These are phyloP conservation scores for Talaromyces amestolkiae DNA, from an alignment of 2,329 filamentous ascomycete genomes.

Conservation along the genomic window DNA sequence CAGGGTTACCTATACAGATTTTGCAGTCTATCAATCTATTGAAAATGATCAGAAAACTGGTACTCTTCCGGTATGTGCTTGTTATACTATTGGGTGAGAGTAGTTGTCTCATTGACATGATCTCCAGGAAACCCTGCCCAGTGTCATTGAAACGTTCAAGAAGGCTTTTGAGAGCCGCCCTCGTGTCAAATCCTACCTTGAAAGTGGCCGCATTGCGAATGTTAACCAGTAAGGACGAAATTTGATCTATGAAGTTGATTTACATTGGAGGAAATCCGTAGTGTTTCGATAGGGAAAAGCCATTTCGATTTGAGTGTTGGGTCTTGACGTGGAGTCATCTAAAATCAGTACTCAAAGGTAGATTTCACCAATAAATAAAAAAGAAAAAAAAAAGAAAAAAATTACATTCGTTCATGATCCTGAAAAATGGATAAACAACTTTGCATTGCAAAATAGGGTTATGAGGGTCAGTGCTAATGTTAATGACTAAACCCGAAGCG, in stretches of 20 bases:
- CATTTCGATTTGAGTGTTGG: not conserved
- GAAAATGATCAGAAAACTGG: conserved; percentile 3
- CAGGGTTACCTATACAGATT: conserved; percentile 7
- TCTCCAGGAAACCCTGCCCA: not conserved
- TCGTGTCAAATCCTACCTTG: conserved; percentile 3
- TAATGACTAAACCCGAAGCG: not conserved
- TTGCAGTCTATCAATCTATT: conserved; percentile 13
- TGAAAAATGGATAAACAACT: not conserved
- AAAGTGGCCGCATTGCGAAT: not conserved
- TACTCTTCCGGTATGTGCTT: conserved; percentile 1
- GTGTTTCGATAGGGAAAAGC: not conserved
- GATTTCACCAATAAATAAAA: not conserved
- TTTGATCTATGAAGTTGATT: not conserved
- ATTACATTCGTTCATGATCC: not conserved
- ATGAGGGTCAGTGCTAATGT: not conserved
- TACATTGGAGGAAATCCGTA: not conserved
- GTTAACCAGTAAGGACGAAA: not conserved
- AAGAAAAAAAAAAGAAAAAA: too few species aligned
- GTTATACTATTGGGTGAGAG: not conserved
- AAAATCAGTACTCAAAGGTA: not conserved
- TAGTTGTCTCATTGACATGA: not conserved
- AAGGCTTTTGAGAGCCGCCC: conserved; percentile 2
- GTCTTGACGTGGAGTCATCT: not conserved
- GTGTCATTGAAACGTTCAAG: not conserved
- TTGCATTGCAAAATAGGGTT: not conserved